These are phyloP conservation scores for Fusarium austroafricanum DNA, from an alignment of 2,329 filamentous ascomycete genomes.

Conservation along the genomic window DNA sequence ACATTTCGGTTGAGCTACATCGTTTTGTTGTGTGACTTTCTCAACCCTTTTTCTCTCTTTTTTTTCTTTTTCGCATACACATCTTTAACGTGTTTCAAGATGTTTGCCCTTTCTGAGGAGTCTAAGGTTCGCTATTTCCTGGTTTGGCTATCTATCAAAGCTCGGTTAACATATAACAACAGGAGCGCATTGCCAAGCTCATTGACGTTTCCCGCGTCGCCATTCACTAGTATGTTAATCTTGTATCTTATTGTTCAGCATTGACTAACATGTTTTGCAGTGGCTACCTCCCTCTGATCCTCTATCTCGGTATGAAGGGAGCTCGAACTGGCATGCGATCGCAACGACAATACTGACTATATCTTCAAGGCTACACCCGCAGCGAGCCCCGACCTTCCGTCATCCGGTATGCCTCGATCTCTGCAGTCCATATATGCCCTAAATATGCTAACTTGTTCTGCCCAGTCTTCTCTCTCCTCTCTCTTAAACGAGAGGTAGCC, in stretches of 20 bases:
- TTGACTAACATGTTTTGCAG: constrained; percentile 62
- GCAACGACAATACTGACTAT: constrained; percentile 43
- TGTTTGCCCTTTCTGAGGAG: constrained; percentile 88
- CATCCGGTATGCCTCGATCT: constrained; percentile 61
- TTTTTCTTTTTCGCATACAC: background rate
- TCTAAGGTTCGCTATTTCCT: constrained; percentile 76
- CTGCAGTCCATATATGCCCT: background rate
- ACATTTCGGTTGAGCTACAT: constrained; percentile 12
- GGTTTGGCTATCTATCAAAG: constrained; percentile 6
- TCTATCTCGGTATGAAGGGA: constrained; percentile 85
- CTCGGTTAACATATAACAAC: constrained; percentile 31
- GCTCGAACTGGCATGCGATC: constrained; percentile 38
- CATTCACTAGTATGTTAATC: constrained; percentile 85
- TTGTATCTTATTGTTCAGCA: background rate
- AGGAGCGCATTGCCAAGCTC: constrained; percentile 98
- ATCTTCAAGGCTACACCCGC: constrained; percentile 81
- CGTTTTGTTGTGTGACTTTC: constrained; percentile 5
- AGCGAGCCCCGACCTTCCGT: constrained; percentile 88
- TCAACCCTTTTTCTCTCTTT: background rate
- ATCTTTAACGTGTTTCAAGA: constrained; percentile 49
- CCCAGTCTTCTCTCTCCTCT: constrained; percentile 72
- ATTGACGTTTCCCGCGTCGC: constrained; percentile 94
- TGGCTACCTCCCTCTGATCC: constrained; percentile 95
- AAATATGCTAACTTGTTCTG: constrained; percentile 34
- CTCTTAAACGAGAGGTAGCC: constrained; percentile 57